Base-by-base conservation (phyloP, 208 protist species). In the Trypanosoma conorhini region DNA sequence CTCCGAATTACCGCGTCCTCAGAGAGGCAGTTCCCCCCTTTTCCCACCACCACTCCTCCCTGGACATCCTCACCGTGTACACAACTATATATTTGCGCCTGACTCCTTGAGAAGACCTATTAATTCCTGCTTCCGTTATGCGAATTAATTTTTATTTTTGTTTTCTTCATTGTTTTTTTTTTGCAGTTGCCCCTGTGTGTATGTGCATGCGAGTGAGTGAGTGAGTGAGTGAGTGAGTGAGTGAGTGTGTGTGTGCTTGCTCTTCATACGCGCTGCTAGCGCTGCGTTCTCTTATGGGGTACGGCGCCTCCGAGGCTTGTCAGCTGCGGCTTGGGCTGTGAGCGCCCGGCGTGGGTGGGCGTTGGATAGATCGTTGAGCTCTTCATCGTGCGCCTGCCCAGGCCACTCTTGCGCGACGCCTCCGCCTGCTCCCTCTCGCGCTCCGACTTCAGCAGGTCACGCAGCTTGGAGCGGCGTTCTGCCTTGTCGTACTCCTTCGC, bases 401-500 rank as follows among this genome's bases (percentile, higher is more conserved):
- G 33, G 1, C 44, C 74, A 15, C 30, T 9, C 44, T 74, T 79
- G 42, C 74, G 74, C 42, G 67, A 31, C 9, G 61, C 19, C 51
- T 92, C 89, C 7, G 80, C 66, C 35, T 81, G 64, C 22, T 93
- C 89, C 76, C 81, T 88, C 50, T 96, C 89, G 10, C 85, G 77
- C 52, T 95, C 89, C 35, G 71, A 82, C 72, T 94, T 94, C 13
- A 96, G 75, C 74, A 96, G 63, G 52, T 96, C 89, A 15, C 87
- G 87, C 55, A 96, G 79, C 61, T 96, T 96, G 12, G 89, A 82
- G 9, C 92, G 85, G 22, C 92, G 82, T 67, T 94, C 89, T 1
- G 86, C 88, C 75, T 95, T 96, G 65, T 96, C 92, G 7, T 72
- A 88, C 62, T 96, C 92, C 75, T 96, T 96, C 5, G 92, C 89